Evolutionary conservation across 805 yeast genomes (phyloP).

Genomic region (Candida tammaniensis): DNA sequence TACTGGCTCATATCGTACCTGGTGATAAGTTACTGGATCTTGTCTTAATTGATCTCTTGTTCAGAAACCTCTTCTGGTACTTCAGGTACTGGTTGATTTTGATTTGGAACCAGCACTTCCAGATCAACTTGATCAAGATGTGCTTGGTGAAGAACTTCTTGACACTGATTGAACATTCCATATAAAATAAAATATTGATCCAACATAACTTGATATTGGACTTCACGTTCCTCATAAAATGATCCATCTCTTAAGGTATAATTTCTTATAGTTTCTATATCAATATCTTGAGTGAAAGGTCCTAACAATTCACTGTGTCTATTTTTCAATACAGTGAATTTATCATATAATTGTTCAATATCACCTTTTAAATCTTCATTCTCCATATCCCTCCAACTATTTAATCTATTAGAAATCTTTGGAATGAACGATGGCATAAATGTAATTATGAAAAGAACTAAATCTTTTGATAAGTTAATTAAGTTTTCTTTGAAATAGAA

Average conservation of each 20-base stretch:
- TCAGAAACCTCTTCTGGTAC: no score
- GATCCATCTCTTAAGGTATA: not conserved
- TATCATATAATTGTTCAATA: constrained; percentile 4
- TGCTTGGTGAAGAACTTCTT: no score
- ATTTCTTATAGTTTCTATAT: constrained; percentile 5
- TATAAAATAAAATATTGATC: constrained; percentile 7
- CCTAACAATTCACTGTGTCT: not conserved
- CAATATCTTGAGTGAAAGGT: constrained; percentile 4
- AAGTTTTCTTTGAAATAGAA: constrained; percentile 7
- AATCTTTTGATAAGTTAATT: constrained; percentile 19
- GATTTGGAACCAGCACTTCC: no score
- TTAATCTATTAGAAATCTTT: constrained; percentile 13
- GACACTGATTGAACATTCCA: not conserved
- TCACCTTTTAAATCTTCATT: constrained; percentile 14
- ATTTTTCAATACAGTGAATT: constrained; percentile 1
- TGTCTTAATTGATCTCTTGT: no score
- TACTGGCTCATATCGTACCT: no score
- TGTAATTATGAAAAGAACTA: constrained; percentile 13
- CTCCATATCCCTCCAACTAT: constrained; percentile 17
- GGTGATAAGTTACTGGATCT: no score
- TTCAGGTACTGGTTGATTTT: no score
- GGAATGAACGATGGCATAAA: constrained; percentile 16
- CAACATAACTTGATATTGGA: constrained; percentile 11
- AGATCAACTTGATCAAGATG: no score
- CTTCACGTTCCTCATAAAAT: constrained; percentile 7